Evolutionary conservation across 208 protist genomes (phyloP).

Genomic region (Giardia duodenalis): DNA sequence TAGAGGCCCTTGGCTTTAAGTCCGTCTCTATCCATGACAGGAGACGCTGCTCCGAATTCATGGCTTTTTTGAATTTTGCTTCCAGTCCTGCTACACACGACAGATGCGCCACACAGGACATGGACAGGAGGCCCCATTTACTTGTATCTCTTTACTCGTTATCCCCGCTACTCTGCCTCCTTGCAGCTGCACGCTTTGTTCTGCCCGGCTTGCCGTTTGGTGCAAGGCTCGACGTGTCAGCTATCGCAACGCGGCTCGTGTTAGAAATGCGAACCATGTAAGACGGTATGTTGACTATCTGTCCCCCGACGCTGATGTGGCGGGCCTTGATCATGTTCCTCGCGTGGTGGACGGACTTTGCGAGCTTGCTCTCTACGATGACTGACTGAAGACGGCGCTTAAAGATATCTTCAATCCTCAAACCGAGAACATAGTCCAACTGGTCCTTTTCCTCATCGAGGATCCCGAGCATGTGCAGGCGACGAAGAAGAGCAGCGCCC

Average conservation of each 20-base stretch:
- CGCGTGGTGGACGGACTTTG: constrained; percentile 98
- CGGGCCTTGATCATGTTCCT: constrained; percentile 93
- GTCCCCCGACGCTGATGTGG: constrained; percentile 97
- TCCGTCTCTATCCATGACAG: background rate
- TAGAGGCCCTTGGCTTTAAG: background rate
- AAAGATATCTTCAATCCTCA: constrained; percentile 94
- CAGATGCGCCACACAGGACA: background rate
- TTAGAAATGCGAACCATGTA: constrained; percentile 92
- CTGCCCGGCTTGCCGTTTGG: constrained; percentile 74
- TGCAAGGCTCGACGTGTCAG: constrained; percentile 76
- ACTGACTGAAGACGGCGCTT: constrained; percentile 97
- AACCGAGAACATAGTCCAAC: constrained; percentile 97
- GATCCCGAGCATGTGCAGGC: constrained; percentile 89
- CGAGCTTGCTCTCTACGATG: constrained; percentile 87
- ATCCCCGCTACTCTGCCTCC: background rate
- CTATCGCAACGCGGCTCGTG: constrained; percentile 93
- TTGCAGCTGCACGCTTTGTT: background rate
- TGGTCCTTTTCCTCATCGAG: constrained; percentile 90
- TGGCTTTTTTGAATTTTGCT: background rate
- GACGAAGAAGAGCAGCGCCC: constrained; percentile 90
- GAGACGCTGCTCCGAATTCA: background rate
- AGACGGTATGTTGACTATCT: constrained; percentile 94
- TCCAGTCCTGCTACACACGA: background rate
- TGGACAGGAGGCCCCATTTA: background rate
- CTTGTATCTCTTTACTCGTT: background rate